A percentile compares a stretch with the other conserved stretches of the same genome.
Conservation (phyloP, 805 yeast species). For the Candida quercuum region DNA sequence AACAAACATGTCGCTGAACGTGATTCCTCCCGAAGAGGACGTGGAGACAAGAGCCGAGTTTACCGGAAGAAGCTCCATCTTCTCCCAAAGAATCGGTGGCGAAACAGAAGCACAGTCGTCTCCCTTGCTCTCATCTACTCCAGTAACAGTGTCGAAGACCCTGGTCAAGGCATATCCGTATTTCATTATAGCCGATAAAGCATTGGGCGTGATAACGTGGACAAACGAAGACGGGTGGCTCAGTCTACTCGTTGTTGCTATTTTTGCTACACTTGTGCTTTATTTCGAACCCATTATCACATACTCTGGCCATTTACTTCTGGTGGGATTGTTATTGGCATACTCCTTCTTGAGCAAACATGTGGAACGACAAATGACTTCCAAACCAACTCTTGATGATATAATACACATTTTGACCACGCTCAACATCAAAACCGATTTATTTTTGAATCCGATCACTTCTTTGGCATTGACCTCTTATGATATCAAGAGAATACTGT, state of each 20-base stretch:
- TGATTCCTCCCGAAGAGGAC: slow-evolving; percentile 19
- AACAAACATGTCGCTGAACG: slow-evolving; percentile 29
- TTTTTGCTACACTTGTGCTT: slow-evolving; percentile 54
- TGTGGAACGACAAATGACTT: slow-evolving; percentile 52
- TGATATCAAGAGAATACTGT: slow-evolving; percentile 73
- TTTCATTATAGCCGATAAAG: slow-evolving; percentile 62
- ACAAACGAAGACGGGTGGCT: slow-evolving; percentile 80
- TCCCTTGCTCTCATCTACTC: slow-evolving; percentile 82
- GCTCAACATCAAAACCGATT: slow-evolving; percentile 69
- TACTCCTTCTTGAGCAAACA: slow-evolving; percentile 54
- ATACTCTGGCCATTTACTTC: slow-evolving; percentile 77
- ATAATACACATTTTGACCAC: slow-evolving; percentile 72
- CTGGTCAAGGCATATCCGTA: slow-evolving; percentile 83
- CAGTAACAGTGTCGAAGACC: slow-evolving; percentile 84
- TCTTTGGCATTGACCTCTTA: slow-evolving; percentile 65
- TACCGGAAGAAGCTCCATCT: slow-evolving; percentile 28
- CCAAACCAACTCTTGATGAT: slow-evolving; percentile 81
- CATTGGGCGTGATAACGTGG: slow-evolving; percentile 81
- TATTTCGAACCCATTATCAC: slow-evolving; percentile 73
- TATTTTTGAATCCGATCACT: slow-evolving; percentile 76
- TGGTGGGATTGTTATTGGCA: slow-evolving; percentile 54
- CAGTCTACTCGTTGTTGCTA: slow-evolving; percentile 54
- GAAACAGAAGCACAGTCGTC: slow-evolving; percentile 34
- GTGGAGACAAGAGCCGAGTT: slow-evolving; percentile 34
- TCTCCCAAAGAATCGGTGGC: slow-evolving; percentile 19